A percentile compares a stretch with the other conserved stretches of the same genome.
These are phyloP conservation scores for Paramecium sexaurelia DNA, from an alignment of 73 alveolate species.

Conservation along the genomic window DNA sequence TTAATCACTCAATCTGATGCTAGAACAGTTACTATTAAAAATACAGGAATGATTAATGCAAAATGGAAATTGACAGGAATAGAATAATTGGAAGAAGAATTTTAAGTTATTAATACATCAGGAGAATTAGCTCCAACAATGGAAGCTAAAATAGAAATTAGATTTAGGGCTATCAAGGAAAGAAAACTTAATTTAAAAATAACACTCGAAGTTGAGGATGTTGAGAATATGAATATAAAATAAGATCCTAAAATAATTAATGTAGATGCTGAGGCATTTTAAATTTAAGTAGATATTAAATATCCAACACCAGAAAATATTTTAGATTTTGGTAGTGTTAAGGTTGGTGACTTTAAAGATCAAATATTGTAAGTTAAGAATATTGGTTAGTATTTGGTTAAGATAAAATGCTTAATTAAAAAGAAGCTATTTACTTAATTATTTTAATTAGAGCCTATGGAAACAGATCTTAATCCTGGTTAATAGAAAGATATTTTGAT, in stretches of 20 bases:
- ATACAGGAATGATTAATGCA: slow-evolving; percentile 92
- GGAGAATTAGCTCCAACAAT: slow-evolving; percentile 94
- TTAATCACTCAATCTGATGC: slow-evolving; percentile 88
- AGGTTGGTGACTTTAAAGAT: slow-evolving; percentile 97
- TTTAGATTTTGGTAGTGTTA: slow-evolving; percentile 95
- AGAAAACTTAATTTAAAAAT: slow-evolving; percentile 88
- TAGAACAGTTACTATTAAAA: slow-evolving; percentile 89
- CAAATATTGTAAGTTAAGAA: slow-evolving; percentile 87
- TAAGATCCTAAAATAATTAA: slow-evolving; percentile 93
- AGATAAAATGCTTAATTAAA: slow-evolving; percentile 89
- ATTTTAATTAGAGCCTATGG: slow-evolving; percentile 95
- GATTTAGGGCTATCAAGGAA: slow-evolving; percentile 92
- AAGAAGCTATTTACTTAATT: slow-evolving; percentile 93
- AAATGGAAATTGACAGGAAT: slow-evolving; percentile 96
- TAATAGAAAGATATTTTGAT: slow-evolving; percentile 91
- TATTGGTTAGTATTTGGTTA: slow-evolving; percentile 94
- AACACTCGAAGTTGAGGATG: slow-evolving; percentile 96
- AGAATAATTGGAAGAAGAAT: slow-evolving; percentile 92
- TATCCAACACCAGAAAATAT: slow-evolving; percentile 81
- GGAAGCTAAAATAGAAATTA: slow-evolving; percentile 90
- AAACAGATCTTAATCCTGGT: slow-evolving; percentile 93
- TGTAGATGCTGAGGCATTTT: slow-evolving; percentile 98
- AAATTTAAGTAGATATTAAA: slow-evolving; percentile 92
- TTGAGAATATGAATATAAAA: slow-evolving; percentile 93
- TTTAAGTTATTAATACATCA: slow-evolving; percentile 83